Evolutionary conservation across 192 early-diverging fungal genomes (phyloP).

Genomic region (Backusella australiensis): DNA sequence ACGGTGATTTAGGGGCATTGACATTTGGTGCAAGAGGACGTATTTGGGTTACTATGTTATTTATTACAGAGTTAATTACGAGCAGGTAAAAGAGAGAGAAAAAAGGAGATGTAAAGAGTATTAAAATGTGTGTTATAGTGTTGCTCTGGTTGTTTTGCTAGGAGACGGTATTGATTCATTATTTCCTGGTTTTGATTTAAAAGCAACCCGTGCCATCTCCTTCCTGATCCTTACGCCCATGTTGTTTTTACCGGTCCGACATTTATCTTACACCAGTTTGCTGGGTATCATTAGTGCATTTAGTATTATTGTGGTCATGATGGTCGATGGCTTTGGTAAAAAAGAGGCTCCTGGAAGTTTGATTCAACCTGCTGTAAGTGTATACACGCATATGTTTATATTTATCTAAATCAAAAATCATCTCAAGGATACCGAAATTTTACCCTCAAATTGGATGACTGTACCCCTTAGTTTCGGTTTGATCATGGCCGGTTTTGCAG

Average conservation of each 20-base stretch:
- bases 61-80: constrained; percentile 39
- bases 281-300: constrained; percentile 58
- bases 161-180: constrained; percentile 38
- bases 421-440: constrained; percentile 46
- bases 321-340: constrained; percentile 58
- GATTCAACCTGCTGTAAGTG: constrained; percentile 43
- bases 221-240: constrained; percentile 50
- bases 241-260: constrained; percentile 47
- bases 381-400: neutral
- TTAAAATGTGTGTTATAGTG: constrained; percentile 17
- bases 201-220: constrained; percentile 44
- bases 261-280: constrained; percentile 53
- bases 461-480: constrained; percentile 58
- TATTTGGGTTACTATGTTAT: constrained; percentile 28
- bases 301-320: constrained; percentile 55
- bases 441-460: constrained; percentile 41
- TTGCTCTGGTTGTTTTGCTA: constrained; percentile 39
- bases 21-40: constrained; percentile 36
- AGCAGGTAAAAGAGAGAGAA: constrained; percentile 25
- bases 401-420: neutral
- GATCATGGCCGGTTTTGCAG: constrained; percentile 57
- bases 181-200: constrained; percentile 27
- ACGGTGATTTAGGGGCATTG: constrained; percentile 44
- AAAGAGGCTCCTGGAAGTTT: constrained; percentile 54
- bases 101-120: neutral